These are phyloP conservation scores for Cyanidioschyzon merolae DNA, from an alignment of 23 red algal genomes.

Conservation along the genomic window DNA sequence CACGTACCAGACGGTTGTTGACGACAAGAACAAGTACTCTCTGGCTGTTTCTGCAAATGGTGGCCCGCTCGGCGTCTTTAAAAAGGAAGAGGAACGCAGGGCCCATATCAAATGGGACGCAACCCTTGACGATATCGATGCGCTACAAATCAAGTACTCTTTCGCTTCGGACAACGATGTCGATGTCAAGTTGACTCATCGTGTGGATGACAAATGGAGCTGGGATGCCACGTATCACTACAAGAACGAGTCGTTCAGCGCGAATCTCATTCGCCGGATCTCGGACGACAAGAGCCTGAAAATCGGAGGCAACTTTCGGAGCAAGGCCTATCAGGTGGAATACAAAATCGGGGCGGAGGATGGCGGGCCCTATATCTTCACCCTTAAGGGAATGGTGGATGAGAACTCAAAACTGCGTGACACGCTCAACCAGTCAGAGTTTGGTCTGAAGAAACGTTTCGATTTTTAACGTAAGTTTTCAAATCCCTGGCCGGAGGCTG, in stretches of 20 bases:
- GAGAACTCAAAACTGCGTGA: conserved; percentile 2
- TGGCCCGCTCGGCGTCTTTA: neutral
- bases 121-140: conserved; percentile 4
- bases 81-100: conserved; percentile 7
- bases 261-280: conserved; percentile 5
- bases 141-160: conserved; percentile 10
- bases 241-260: conserved; percentile 13
- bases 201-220: conserved; percentile 15
- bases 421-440: conserved; percentile 13
- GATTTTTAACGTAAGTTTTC: neutral
- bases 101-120: conserved; percentile 13
- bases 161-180: neutral
- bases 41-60: neutral
- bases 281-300: conserved; percentile 8
- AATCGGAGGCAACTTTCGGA: conserved; percentile 5
- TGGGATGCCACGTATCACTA: conserved; percentile 20
- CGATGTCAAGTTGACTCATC: conserved; percentile 11
- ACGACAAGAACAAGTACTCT: conserved; percentile 19
- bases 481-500: neutral
- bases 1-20: conserved; percentile 7
- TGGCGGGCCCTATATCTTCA: conserved; percentile 8
- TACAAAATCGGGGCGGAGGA: conserved; percentile 1
- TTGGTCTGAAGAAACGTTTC: conserved; percentile 11
- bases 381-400: conserved; percentile 2
- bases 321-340: conserved; percentile 15